Evolutionary conservation across 2,329 filamentous ascomycete genomes (phyloP).

Genomic region (Paraconiothyrium brasiliense): DNA sequence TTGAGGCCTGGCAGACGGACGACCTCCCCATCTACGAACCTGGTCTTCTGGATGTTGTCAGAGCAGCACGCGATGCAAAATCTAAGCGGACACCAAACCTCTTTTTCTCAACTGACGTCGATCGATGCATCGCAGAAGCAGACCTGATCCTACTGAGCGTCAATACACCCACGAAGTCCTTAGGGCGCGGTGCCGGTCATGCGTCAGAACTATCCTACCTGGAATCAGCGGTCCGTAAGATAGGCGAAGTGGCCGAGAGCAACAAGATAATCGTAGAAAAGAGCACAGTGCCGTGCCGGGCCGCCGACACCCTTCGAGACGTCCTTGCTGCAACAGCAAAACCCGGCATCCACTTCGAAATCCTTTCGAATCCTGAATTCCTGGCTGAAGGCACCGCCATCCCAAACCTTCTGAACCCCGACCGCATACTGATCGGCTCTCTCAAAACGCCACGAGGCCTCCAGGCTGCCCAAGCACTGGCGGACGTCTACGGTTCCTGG

Average conservation of each 20-base stretch:
- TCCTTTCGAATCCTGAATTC: constrained; percentile 85
- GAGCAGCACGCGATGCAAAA: constrained; percentile 63
- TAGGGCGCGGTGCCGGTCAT: constrained; percentile 73
- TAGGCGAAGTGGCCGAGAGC: constrained; percentile 71
- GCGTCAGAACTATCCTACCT: constrained; percentile 78
- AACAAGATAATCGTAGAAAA: constrained; percentile 83
- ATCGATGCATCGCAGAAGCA: constrained; percentile 69
- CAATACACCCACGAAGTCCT: constrained; percentile 80
- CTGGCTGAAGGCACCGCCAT: constrained; percentile 81
- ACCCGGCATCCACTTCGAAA: constrained; percentile 74
- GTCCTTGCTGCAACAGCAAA: constrained; percentile 61
- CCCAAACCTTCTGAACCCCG: constrained; percentile 73
- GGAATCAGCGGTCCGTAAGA: constrained; percentile 73
- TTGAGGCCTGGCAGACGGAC: constrained; percentile 76
- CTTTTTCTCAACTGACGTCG: constrained; percentile 76
- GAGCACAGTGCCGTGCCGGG: constrained; percentile 80
- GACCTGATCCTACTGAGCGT: constrained; percentile 80
- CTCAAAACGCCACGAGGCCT: constrained; percentile 67
- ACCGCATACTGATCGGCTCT: constrained; percentile 79
- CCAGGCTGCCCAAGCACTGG: constrained; percentile 70
- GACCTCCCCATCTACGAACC: constrained; percentile 81
- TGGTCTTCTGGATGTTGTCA: constrained; percentile 73
- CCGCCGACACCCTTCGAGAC: constrained; percentile 73
- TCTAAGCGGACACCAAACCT: constrained; percentile 68
- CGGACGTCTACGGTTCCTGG: constrained; percentile 75